Evolutionary conservation across 208 protist genomes (phyloP).

Genomic region (Kentomonas sorsogonicus): DNA sequence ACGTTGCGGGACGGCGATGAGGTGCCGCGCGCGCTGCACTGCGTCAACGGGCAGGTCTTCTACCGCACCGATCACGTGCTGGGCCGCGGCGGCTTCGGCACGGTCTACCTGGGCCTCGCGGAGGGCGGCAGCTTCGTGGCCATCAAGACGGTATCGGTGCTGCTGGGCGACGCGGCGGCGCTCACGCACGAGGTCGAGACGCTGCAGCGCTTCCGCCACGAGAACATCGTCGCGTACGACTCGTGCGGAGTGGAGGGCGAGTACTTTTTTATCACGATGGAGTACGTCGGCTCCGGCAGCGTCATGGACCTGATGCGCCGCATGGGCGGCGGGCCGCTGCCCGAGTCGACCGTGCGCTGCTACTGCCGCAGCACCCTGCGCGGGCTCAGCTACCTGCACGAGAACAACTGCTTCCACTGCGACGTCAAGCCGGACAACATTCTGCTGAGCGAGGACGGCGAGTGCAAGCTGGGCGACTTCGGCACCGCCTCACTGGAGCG

Average conservation of each 20-base stretch:
- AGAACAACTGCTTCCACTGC: constrained; percentile 74
- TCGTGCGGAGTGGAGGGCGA: constrained; percentile 51
- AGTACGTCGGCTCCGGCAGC: constrained; percentile 78
- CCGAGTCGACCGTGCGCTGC: constrained; percentile 33
- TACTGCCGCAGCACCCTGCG: constrained; percentile 65
- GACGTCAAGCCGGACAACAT: constrained; percentile 92
- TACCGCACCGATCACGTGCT: constrained; percentile 40
- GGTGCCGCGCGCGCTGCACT: constrained; percentile 25
- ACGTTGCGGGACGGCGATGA: neutral
- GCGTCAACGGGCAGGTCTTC: constrained; percentile 37
- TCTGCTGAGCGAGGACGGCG: constrained; percentile 61
- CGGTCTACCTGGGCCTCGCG: constrained; percentile 61
- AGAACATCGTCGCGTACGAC: constrained; percentile 95
- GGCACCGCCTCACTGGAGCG: constrained; percentile 64
- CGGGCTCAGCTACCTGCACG: constrained; percentile 81
- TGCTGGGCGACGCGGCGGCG: constrained; percentile 18
- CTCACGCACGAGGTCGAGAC: constrained; percentile 65
- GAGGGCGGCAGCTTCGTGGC: constrained; percentile 59
- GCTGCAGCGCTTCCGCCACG: constrained; percentile 60
- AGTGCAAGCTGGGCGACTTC: constrained; percentile 89
- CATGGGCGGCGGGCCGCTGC: constrained; percentile 27
- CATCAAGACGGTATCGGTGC: constrained; percentile 53
- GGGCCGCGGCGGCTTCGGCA: constrained; percentile 52
- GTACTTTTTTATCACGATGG: constrained; percentile 74
- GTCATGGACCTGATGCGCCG: constrained; percentile 55